These are phyloP conservation scores for Cicer chorassanicum DNA, from an alignment of 306 rosid genomes.

Conservation along the genomic window DNA sequence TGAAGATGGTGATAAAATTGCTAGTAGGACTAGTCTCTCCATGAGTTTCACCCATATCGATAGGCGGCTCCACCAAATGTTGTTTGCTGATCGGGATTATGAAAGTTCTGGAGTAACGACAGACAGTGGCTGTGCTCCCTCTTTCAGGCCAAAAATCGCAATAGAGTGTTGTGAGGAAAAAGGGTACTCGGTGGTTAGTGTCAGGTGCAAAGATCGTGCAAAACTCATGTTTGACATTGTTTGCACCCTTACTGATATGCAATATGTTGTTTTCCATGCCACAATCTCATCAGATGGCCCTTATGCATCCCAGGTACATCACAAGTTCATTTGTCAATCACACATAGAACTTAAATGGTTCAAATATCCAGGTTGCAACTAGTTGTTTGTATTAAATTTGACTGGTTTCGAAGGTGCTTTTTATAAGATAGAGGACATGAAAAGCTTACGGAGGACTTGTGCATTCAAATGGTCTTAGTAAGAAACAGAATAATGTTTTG, in stretches of 20 bases:
- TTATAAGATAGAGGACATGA: background rate
- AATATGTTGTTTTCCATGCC: slow-evolving; percentile 87
- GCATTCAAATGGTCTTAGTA: slow-evolving; percentile 8
- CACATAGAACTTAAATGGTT: background rate
- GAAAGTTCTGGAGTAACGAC: slow-evolving; percentile 57
- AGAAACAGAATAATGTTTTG: slow-evolving; percentile 7
- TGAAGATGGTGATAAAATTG: slow-evolving; percentile 60
- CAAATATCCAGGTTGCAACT: background rate
- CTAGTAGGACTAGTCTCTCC: slow-evolving; percentile 60
- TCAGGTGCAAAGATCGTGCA: slow-evolving; percentile 77
- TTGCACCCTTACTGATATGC: slow-evolving; percentile 86
- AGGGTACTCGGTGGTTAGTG: slow-evolving; percentile 71
- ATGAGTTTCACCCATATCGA: slow-evolving; percentile 77
- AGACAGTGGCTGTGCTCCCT: slow-evolving; percentile 52
- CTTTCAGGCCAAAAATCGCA: slow-evolving; percentile 65
- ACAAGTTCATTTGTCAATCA: background rate
- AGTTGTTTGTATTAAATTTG: no score
- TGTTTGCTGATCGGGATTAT: slow-evolving; percentile 79
- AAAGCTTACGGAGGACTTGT: slow-evolving; percentile 5
- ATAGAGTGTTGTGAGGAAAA: slow-evolving; percentile 73
- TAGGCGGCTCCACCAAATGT: slow-evolving; percentile 75
- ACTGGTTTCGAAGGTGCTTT: no score
- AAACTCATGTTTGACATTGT: slow-evolving; percentile 84
- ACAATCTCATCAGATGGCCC: slow-evolving; percentile 69
- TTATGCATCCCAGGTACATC: slow-evolving; percentile 69